These are phyloP conservation scores for Hyaloscypha hepaticicola DNA, from an alignment of 495 filamentous ascomycete genomes.

Conservation along the genomic window DNA sequence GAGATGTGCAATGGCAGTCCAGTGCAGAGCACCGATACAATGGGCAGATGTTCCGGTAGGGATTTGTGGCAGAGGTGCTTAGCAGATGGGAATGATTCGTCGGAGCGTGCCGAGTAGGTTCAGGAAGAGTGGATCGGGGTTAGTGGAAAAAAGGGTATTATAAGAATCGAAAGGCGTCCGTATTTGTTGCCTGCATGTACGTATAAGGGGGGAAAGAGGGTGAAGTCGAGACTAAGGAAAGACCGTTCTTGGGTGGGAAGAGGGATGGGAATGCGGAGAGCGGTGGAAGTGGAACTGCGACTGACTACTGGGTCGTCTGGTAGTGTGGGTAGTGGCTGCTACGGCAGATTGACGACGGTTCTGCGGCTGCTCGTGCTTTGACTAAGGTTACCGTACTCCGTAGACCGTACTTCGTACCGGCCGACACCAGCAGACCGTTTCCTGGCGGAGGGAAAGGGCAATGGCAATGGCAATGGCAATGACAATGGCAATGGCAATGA, in stretches of 20 bases:
- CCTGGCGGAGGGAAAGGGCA: background rate
- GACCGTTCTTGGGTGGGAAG: conserved; percentile 4
- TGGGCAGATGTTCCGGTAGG: conserved; percentile 4
- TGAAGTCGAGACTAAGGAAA: conserved; percentile 1
- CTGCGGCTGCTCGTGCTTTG: no score
- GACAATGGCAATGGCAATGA: background rate
- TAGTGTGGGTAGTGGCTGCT: background rate
- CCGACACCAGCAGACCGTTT: background rate
- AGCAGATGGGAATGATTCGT: conserved; percentile 5
- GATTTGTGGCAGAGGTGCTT: background rate
- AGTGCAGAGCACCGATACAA: background rate
- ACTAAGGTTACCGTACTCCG: no score
- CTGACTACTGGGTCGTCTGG: background rate
- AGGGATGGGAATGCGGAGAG: conserved; percentile 2
- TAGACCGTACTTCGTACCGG: no score
- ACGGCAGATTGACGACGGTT: background rate
- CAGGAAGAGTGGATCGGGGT: conserved; percentile 7
- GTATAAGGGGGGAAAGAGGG: conserved; percentile 17
- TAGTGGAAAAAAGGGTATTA: conserved; percentile 13
- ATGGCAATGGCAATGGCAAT: background rate
- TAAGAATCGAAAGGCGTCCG: conserved; percentile 32
- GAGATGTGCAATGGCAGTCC: conserved; percentile 7
- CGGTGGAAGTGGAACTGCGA: conserved; percentile 10
- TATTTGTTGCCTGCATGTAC: conserved; percentile 31
- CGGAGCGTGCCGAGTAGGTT: conserved; percentile 4